Base-by-base conservation (phyloP, 805 yeast genomes). In the Yarrowia alimentaria region DNA sequence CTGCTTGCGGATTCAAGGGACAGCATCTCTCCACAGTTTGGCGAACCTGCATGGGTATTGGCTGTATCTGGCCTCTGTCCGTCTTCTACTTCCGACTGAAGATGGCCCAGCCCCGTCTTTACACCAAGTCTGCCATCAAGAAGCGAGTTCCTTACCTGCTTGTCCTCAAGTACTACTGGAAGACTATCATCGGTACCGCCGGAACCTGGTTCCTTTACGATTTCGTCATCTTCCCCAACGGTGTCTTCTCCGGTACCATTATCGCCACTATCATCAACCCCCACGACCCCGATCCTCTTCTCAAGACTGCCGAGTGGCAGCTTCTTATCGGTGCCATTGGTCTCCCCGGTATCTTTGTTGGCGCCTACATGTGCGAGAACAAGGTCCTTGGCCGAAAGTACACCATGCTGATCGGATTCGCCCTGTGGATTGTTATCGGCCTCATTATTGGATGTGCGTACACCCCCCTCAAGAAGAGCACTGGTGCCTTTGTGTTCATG, bases 201-300 rank as follows among this genome's bases (percentile, higher is more conserved):
- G 80, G 78, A 5, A 76, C 84, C 53, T 85, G 93, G 93, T 84
- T 84, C 69, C 70, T 84, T 58, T 85, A 82, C 62, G 94, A 85
- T 68, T 85, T 84, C 59, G 85, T 85, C 59, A 80, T 85, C 6
- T 85, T 84, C 71, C 90, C 91, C 10, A 83, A 83, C 61, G 88
- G 87, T 62, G 73, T 82, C 47, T 83, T 82, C 63, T 75, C 84
- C 5, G 75, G 76, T 10, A 72, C 81, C 22, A 83, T 83, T 57
- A 79, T 82, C 52, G 59, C 79, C 11, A 66, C 73, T n/a, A 76
- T 81, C 6, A 68, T 81, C 47, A 61, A 43, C 28, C 37, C 50
- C 18, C 17, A 66, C 12, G 65, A 63, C 45, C 59, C 55, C 24
- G 58, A 58, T 12, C 67, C 77, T 57, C 69, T 83, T 58, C 78